Percentiles rank a stretch among this genome's conserved stretches.
phyloP scores from a whole-genome alignment of 2,329 filamentous ascomycete genomes.

The Fusarium pininemorale region DNA sequence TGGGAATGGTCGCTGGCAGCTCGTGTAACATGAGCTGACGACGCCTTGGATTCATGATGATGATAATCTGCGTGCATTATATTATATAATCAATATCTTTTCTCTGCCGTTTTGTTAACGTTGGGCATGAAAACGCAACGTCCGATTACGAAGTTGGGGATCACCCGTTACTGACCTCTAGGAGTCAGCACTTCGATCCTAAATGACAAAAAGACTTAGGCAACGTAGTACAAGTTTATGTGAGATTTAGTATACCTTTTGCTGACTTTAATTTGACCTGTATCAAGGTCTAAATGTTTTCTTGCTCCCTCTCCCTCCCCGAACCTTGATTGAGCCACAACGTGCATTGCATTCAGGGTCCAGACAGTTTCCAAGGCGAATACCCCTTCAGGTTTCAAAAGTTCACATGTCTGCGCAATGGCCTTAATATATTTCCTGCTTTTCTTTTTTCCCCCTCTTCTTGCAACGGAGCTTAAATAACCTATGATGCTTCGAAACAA shows the following conservation, averaged over 20 bases:
- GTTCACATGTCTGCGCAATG: background rate
- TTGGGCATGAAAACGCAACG: background rate
- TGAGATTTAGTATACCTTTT: too few species aligned
- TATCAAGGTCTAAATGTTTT: too few species aligned
- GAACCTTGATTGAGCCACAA: background rate
- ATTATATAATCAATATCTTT: too few species aligned
- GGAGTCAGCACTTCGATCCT: too few species aligned
- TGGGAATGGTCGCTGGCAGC: background rate
- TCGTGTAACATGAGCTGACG: background rate
- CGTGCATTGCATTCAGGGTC: background rate
- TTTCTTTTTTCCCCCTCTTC: background rate
- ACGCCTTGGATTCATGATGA: background rate
- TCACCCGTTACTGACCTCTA: background rate
- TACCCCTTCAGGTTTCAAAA: too few species aligned
- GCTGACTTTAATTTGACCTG: too few species aligned
- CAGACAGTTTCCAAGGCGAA: background rate
- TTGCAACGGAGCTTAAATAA: background rate
- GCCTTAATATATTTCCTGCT: background rate
- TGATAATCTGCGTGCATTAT: too few species aligned
- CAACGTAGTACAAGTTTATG: too few species aligned
- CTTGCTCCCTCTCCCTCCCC: background rate
- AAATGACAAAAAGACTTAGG: too few species aligned
- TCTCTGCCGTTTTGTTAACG: background rate
- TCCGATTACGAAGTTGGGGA: too few species aligned
- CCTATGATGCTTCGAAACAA: background rate